Evolutionary conservation across 176 grass and related monocot species (phyloP).

Genomic region (Juncus inflexus): DNA sequence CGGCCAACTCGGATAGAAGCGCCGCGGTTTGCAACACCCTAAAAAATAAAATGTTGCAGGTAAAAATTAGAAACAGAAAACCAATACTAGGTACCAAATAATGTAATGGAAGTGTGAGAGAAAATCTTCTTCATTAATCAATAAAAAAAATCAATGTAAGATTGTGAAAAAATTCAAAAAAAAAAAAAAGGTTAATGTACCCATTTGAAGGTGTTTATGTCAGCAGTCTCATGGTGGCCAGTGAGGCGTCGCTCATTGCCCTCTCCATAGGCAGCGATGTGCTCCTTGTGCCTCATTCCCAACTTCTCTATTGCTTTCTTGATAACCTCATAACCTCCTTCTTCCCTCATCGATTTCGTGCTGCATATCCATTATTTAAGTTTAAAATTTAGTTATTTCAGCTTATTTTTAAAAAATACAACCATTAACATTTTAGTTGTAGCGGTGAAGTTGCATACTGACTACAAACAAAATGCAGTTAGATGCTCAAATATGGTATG

Average conservation of each 20-base stretch:
- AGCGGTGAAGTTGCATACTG: too few relatives aligned
- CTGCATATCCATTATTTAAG: slow-evolving; percentile 28
- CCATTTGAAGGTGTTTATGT: slow-evolving; percentile 95
- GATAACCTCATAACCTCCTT: slow-evolving; percentile 77
- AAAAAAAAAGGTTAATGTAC: slow-evolving; percentile 17
- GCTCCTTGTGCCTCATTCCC: slow-evolving; percentile 55
- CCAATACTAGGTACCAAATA: background rate
- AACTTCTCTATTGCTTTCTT: slow-evolving; percentile 83
- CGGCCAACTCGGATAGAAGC: slow-evolving; percentile 81
- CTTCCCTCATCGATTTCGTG: slow-evolving; percentile 77
- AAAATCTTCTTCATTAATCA: too few relatives aligned
- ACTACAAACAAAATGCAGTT: too few relatives aligned
- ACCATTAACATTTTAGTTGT: too few relatives aligned
- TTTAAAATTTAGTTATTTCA: background rate
- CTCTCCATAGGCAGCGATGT: slow-evolving; percentile 86
- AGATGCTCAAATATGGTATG: too few relatives aligned
- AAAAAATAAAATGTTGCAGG: slow-evolving; percentile 3
- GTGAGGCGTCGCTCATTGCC: slow-evolving; percentile 93
- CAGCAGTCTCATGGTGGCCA: slow-evolving; percentile 81
- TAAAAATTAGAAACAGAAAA: background rate
- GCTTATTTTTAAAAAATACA: too few relatives aligned
- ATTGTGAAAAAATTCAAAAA: background rate
- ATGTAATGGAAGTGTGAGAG: too few relatives aligned
- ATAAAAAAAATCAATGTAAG: background rate
- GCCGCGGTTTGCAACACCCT: slow-evolving; percentile 76